These are phyloP conservation scores for Mortierella sp. DNA, from an alignment of 371 early-diverging fungal species.

Conservation along the genomic window DNA sequence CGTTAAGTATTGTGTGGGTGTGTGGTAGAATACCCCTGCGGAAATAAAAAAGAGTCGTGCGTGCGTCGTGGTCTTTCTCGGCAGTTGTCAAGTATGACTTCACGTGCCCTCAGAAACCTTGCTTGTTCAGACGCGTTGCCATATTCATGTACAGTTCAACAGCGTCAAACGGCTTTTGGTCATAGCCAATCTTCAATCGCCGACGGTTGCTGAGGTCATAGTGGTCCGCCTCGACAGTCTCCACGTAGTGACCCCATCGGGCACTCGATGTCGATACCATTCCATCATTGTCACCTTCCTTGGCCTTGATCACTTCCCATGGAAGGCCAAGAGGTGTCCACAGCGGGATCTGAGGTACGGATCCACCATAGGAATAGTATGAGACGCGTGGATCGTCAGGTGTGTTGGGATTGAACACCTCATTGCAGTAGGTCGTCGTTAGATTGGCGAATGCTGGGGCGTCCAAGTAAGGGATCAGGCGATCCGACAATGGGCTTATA, in stretches of 20 bases:
- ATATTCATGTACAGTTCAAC: slow-evolving; percentile 81
- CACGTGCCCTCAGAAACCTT: slow-evolving; percentile 54
- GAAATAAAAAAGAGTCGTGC: too few species aligned
- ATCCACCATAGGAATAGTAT: slow-evolving; percentile 86
- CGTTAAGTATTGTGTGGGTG: too few species aligned
- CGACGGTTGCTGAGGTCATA: slow-evolving; percentile 81
- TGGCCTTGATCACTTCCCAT: slow-evolving; percentile 72
- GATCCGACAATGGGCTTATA: slow-evolving; percentile 28
- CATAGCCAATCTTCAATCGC: slow-evolving; percentile 52
- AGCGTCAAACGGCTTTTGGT: slow-evolving; percentile 68
- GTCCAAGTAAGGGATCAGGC: slow-evolving; percentile 71
- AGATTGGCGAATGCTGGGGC: slow-evolving; percentile 91
- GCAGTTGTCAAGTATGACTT: too few species aligned
- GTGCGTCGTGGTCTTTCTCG: too few species aligned
- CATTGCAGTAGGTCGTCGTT: slow-evolving; percentile 84
- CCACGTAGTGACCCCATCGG: slow-evolving; percentile 87
- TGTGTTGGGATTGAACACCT: slow-evolving; percentile 87
- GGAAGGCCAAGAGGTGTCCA: slow-evolving; percentile 73
- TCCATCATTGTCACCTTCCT: slow-evolving; percentile 95
- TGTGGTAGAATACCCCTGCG: too few species aligned
- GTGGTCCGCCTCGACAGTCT: slow-evolving; percentile 84
- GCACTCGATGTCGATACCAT: slow-evolving; percentile 84
- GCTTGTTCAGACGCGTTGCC: slow-evolving; percentile 74
- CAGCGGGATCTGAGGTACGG: slow-evolving; percentile 60
- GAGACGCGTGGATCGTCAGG: slow-evolving; percentile 79